Percentiles rank a stretch among this genome's conserved stretches.
Evolutionary conservation across 2,329 filamentous ascomycete genomes (phyloP).

Genomic region (Truncatella angustata): DNA sequence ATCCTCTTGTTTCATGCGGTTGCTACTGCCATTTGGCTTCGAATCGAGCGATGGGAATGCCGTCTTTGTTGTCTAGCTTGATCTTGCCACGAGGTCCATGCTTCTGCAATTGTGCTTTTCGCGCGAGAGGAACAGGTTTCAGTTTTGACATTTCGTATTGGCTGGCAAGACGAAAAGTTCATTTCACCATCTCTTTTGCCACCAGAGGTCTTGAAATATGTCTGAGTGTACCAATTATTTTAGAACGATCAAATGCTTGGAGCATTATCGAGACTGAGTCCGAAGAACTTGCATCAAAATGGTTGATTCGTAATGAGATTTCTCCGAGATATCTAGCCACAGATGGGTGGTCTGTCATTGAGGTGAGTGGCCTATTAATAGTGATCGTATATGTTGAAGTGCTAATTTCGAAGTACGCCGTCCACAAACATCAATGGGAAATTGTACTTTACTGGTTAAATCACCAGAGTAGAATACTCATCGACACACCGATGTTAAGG

Average conservation of each 20-base stretch:
- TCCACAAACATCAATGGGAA: background rate
- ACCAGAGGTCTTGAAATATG: background rate
- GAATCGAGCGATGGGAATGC: no score
- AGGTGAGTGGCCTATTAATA: background rate
- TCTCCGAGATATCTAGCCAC: background rate
- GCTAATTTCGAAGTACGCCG: no score
- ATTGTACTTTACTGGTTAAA: background rate
- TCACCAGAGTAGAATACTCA: background rate
- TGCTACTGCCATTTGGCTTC: no score
- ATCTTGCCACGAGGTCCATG: no score
- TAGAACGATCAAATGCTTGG: background rate
- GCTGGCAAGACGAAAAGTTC: background rate
- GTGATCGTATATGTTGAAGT: background rate
- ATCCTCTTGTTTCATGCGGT: no score
- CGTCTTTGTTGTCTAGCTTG: no score
- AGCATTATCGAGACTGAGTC: background rate
- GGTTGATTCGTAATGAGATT: background rate
- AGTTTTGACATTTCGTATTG: no score
- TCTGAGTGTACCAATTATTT: background rate
- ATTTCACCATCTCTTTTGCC: background rate
- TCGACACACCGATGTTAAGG: background rate
- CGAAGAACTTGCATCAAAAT: background rate
- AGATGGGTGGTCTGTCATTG: background rate
- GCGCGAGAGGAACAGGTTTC: no score
- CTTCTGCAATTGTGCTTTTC: no score